A percentile compares a stretch with the other conserved stretches of the same genome.
These are phyloP conservation scores for Flueggea neowawraea DNA, from an alignment of 441 rosid genomes.

Conservation along the genomic window DNA sequence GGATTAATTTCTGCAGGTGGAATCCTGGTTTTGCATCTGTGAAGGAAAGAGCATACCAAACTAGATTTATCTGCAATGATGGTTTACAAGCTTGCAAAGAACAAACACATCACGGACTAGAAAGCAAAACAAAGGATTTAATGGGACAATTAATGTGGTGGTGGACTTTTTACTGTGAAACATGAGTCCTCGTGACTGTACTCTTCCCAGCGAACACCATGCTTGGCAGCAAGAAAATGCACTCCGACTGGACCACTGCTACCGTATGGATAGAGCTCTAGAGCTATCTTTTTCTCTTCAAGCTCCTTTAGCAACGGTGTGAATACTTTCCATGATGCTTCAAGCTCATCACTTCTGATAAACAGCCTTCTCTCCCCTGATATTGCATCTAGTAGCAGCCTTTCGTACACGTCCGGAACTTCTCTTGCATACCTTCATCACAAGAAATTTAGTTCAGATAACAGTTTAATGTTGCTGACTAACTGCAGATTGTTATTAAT, in stretches of 20 bases:
- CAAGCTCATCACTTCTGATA: slow-evolving; percentile 91
- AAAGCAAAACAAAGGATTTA: too few species aligned
- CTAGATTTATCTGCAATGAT: too few species aligned
- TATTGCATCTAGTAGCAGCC: slow-evolving; percentile 81
- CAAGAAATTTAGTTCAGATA: neutral
- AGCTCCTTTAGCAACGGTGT: slow-evolving; percentile 79
- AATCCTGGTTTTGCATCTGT: too few species aligned
- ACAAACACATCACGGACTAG: too few species aligned
- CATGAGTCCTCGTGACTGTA: slow-evolving; percentile 30
- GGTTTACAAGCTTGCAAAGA: too few species aligned
- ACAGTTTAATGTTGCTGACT: too few species aligned
- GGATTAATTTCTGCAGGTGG: too few species aligned
- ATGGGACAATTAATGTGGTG: too few species aligned
- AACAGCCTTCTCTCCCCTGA: slow-evolving; percentile 88
- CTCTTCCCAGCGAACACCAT: slow-evolving; percentile 93
- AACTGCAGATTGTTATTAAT: neutral
- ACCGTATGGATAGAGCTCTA: slow-evolving; percentile 86
- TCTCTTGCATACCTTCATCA: slow-evolving; percentile 61
- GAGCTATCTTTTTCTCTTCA: slow-evolving; percentile 60
- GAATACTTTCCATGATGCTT: slow-evolving; percentile 88
- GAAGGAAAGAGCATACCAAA: too few species aligned
- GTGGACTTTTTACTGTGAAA: too few species aligned
- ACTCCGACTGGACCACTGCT: slow-evolving; percentile 94
- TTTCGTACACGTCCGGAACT: slow-evolving; percentile 92
- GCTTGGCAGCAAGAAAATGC: slow-evolving; percentile 87